These are phyloP conservation scores for Pestalotiopsis sp. DNA, from an alignment of 2,329 filamentous ascomycete species.

Conservation along the genomic window DNA sequence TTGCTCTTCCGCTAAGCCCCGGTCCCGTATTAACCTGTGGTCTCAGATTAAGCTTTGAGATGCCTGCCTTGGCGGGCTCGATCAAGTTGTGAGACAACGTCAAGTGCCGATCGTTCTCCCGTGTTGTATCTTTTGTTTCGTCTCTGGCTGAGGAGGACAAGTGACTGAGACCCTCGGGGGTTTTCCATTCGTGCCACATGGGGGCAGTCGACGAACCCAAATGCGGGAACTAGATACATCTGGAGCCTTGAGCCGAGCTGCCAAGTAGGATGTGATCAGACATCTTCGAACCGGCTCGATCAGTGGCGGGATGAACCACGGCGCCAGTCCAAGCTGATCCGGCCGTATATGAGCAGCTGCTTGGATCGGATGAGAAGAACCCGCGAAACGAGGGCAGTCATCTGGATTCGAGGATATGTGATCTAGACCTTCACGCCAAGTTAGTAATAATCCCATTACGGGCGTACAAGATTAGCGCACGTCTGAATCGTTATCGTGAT, in stretches of 20 bases:
- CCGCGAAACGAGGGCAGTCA: not conserved
- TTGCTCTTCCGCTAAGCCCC: not conserved
- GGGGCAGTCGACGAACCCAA: not conserved
- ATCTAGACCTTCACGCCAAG: not conserved
- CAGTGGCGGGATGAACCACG: not conserved
- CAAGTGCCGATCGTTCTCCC: not conserved
- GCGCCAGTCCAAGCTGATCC: not conserved
- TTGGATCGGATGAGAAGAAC: not conserved
- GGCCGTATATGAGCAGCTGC: not conserved
- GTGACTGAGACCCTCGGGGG: too few relatives aligned
- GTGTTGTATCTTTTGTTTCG: too few relatives aligned
- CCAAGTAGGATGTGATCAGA: not conserved
- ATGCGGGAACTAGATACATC: not conserved
- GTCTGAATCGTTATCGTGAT: not conserved
- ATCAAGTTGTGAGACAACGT: not conserved
- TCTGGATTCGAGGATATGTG: not conserved
- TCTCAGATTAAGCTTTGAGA: not conserved
- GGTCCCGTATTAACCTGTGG: not conserved
- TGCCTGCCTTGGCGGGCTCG: not conserved
- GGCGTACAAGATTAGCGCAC: not conserved
- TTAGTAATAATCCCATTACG: not conserved
- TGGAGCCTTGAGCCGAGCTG: not conserved
- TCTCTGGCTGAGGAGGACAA: too few relatives aligned
- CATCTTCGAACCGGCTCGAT: not conserved
- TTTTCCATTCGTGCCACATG: not conserved